Base-by-base conservation (phyloP, 2,329 filamentous ascomycete species). In the Helicocarpus griseus region DNA sequence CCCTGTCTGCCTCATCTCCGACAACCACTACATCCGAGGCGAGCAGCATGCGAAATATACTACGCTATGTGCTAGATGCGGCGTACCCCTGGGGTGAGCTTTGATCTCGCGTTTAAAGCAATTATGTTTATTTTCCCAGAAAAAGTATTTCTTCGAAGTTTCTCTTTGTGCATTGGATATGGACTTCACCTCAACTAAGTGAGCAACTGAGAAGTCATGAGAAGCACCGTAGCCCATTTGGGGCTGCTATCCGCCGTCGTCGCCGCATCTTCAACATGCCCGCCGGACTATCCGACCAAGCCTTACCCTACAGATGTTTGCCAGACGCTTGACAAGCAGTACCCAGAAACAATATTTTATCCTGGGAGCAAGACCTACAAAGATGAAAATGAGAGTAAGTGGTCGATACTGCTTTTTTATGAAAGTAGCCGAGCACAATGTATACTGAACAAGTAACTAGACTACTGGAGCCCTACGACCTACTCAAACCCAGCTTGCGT, bases 401-500 rank as follows among this genome's bases (percentile, higher is more conserved):
- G 19, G 17, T 21, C n/a, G 4, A 6, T 35, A 14, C n/a, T 35
- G 9, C 31, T 13, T 28, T 31, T 9, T 17, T 6, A 11, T 45
- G 7, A 17, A 7, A 19, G 41, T 19, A 1, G 3, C 19, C 6
- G 2, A 31, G 11, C n/a, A 33, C 31, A 9, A 45, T n/a, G 17
- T 11, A 11, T 11, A n/a, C 3, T 2, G 13, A 11, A 45, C 13
- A 3, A 28, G 13, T 21, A 13, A 31, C 17, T 33, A 46, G 43
- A 33, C 28, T 46, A 46, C 21, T 46, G 17, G 24, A 46, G 9
- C n/a, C 5, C 17, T 14, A n/a, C 17, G 19, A 4, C 26, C 17
- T 2, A 6, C 17, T 46, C 17, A 46, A 46, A 5, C 7, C 65
- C 66, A 6, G 53, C 56, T 1, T 69, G 66, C 48, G 57, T 68